Evolutionary conservation across 169 alveolate species (phyloP), one percentile per base, ranked within the genome.

Genomic region (Cryptosporidium parvum): DNA sequence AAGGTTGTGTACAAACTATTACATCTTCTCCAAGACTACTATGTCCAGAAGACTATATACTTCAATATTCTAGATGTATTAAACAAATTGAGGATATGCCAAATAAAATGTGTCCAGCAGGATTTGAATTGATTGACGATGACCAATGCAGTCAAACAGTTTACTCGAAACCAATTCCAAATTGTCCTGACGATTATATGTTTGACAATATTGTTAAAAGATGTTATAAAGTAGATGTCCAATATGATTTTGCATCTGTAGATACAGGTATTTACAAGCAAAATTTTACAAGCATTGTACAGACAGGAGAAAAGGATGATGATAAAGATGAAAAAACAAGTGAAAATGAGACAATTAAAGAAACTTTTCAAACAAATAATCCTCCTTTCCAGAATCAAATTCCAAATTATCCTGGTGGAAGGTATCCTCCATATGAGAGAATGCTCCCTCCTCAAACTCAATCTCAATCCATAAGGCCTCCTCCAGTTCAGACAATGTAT

Each of bases 11-110:
- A 29, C 73, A 80, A 35, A 80, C 89, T 16, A 26, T 80, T 33
- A 62, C 75, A 10, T 62, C 89, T n/a, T 42, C 75, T 1, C 89
- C 89, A 21, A 59, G 89, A 62, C 16, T 80, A 14, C 39, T 80
- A 0, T 80, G 89, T 65, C 89, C 89, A 8, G 89, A 80, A n/a
- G 89, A 80, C 4, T 80, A 62, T 45, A 29, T 80, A 21, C 75
- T 80, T 29, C 89, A 80, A n/a, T 80, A 80, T 51, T 80, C 89
- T 35, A 62, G 89, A 62, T 80, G 89, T n/a, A 80, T 80, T 16
- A 59, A 80, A 21, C 89, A 80, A 26, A 29, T 80, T 8, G 89
- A 80, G 52, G 89, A 80, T 80, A 62, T 65, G 75, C 89, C 89
- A 80, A 80, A 80, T 23, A 80, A 80, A 35, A 58, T 80, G 75